Evolutionary conservation across 2,329 filamentous ascomycete species (phyloP), one percentile per base, ranked within the genome.

Genomic region (Tolypocladium inflatum): DNA sequence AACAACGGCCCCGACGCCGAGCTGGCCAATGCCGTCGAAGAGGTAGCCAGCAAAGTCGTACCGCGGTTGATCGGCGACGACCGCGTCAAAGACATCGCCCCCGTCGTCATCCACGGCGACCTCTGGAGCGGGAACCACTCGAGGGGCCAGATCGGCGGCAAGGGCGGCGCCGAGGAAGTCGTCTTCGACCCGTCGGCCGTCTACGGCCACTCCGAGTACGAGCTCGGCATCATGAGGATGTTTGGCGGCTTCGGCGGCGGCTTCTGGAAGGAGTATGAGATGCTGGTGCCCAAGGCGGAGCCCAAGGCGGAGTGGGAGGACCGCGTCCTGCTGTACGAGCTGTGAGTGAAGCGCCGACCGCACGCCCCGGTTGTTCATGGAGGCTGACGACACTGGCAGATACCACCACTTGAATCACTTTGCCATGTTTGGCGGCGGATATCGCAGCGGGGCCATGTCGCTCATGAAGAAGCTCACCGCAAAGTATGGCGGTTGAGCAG

Each of bases 171-270:
- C 0, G 89, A 92, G 63, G 87, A 91, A 63, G 84, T 96, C 1
- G 83, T 96, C 1, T 97, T 86, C 68, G 93, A 97, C 68, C 85
- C 91, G 0, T 88, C 87, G 2, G 82, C 85, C 48, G 89, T 88
- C 62, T 97, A 95, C 68, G 90, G 87, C 1, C 92, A 97, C 70
- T 88, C 81, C 2, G 93, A 97, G 76, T 97, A 87, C 71, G 93
- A 97, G 64, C 76, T 96, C 56, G 93, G 93, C 0, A 96, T 96
- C 63, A 97, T 97, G 91, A 83, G 82, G 55, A 96, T 97, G 91
- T 97, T 97, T 79, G 92, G 92, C 0, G 93, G 93, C 0, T 96
- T 95, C 71, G 85, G 85, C 0, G 66, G 71, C 0, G 71, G 68
- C 1, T 96, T 96, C 66, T 85, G 89, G 78, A 80, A 80, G 38